Evolutionary conservation across 139 green algal species (phyloP).

Genomic region (Asterochloris erici): DNA sequence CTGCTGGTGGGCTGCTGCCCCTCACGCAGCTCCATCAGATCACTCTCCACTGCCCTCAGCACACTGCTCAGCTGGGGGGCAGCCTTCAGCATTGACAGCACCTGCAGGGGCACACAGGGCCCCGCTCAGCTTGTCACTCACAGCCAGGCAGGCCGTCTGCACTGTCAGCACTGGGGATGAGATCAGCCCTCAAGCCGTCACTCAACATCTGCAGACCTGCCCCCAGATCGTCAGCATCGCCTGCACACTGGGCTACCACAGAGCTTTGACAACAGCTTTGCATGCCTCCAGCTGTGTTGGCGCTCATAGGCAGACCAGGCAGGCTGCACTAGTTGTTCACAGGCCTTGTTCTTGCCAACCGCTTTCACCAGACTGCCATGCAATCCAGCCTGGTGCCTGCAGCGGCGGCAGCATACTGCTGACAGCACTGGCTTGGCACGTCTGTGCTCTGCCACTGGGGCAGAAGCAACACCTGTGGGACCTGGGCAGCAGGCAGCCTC

Average conservation of each 20-base stretch:
- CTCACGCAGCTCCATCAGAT: slow-evolving; percentile 33
- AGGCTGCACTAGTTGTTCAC: too few relatives aligned
- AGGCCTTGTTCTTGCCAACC: too few relatives aligned
- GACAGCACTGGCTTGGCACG: too few relatives aligned
- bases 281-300: too few relatives aligned
- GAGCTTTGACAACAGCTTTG: too few relatives aligned
- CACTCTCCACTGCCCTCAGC: slow-evolving; percentile 48
- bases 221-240: neutral
- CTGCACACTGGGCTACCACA: neutral
- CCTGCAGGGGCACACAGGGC: neutral
- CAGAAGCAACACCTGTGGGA: too few relatives aligned
- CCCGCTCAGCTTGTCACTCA: neutral
- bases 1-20: slow-evolving; percentile 42
- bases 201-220: neutral
- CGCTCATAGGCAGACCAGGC: too few relatives aligned
- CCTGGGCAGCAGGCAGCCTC: too few relatives aligned
- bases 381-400: too few relatives aligned
- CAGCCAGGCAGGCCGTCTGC: neutral
- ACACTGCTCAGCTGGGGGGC: slow-evolving; percentile 38
- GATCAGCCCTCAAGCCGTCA: neutral
- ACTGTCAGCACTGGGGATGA: neutral
- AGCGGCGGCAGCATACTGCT: too few relatives aligned
- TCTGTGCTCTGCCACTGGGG: too few relatives aligned
- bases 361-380: too few relatives aligned
- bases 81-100: slow-evolving; percentile 27